Evolutionary conservation across 306 rosid genomes (phyloP).

Genomic region (Prunus mongolica): DNA sequence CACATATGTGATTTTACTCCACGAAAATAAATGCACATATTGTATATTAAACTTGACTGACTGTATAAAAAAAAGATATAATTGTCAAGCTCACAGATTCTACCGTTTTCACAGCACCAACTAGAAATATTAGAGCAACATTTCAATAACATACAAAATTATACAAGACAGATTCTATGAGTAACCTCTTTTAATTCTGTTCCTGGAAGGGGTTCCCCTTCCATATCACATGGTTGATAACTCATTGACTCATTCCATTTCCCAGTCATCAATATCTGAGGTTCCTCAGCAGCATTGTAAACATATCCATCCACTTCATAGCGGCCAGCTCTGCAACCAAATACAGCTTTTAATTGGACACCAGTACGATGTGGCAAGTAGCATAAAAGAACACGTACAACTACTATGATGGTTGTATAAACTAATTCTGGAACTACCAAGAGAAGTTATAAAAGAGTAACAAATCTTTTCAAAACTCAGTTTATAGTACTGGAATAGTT

Average conservation of each 20-base stretch:
- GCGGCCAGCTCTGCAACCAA: slow-evolving; percentile 69
- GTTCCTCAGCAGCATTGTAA: slow-evolving; percentile 84
- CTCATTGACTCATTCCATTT: slow-evolving; percentile 86
- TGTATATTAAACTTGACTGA: not conserved
- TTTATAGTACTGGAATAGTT: not conserved
- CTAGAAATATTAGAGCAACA: not conserved
- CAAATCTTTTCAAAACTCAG: not conserved
- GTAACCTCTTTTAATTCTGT: slow-evolving; percentile 82
- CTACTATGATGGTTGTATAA: not conserved
- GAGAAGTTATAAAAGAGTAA: not conserved
- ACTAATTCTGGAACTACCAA: not conserved
- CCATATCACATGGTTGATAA: slow-evolving; percentile 81
- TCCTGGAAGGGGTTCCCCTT: slow-evolving; percentile 86
- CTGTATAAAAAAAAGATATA: too few species aligned
- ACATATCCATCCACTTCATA: slow-evolving; percentile 96
- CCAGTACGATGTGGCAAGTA: not conserved
- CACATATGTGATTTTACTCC: not conserved
- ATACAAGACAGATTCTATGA: not conserved
- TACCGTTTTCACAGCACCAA: not conserved
- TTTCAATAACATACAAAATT: not conserved
- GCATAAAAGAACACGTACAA: not conserved
- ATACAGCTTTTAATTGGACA: slow-evolving; percentile 1
- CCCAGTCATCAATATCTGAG: slow-evolving; percentile 87
- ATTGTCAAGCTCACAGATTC: not conserved
- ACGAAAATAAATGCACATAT: not conserved